Conservation (phyloP, 2,329 filamentous ascomycete genomes). For the Pseudogymnoascus destructans region DNA sequence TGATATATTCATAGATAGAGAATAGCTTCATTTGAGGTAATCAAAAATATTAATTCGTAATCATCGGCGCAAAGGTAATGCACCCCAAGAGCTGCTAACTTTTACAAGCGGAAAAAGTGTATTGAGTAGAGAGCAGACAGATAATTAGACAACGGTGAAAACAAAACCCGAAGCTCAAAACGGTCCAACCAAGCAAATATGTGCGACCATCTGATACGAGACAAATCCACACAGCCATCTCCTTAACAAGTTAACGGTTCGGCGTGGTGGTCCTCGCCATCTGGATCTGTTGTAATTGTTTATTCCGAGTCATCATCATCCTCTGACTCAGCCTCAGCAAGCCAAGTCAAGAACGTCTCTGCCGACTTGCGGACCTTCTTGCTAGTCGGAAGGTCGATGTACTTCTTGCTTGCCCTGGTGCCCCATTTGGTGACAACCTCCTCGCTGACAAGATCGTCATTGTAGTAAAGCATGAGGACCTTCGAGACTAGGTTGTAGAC, state of each 20-base stretch:
- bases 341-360: constrained; percentile 88
- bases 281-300: not conserved
- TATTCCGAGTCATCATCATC: constrained; percentile 45
- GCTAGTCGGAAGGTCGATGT: constrained; percentile 76
- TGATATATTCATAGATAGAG: constrained; percentile 11
- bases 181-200: not conserved
- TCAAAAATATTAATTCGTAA: constrained; percentile 7
- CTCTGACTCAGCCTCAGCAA: constrained; percentile 68
- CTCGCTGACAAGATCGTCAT: constrained; percentile 79
- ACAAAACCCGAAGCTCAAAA: not conserved
- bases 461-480: constrained; percentile 80
- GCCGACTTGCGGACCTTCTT: constrained; percentile 94
- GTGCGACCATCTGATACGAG: not conserved
- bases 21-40: constrained; percentile 10
- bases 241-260: not conserved
- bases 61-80: constrained; percentile 1
- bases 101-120: constrained; percentile 3
- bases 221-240: not conserved
- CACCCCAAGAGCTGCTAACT: constrained; percentile 4
- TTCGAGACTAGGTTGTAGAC: constrained; percentile 67
- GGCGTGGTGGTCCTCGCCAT: not conserved
- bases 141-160: constrained; percentile 2
- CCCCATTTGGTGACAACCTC: constrained; percentile 86
- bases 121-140: constrained; percentile 8
- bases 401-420: constrained; percentile 94